phyloP scores from a whole-genome alignment of 1,284 basidiomycete species.

The Trichosporon coremiiforme region DNA sequence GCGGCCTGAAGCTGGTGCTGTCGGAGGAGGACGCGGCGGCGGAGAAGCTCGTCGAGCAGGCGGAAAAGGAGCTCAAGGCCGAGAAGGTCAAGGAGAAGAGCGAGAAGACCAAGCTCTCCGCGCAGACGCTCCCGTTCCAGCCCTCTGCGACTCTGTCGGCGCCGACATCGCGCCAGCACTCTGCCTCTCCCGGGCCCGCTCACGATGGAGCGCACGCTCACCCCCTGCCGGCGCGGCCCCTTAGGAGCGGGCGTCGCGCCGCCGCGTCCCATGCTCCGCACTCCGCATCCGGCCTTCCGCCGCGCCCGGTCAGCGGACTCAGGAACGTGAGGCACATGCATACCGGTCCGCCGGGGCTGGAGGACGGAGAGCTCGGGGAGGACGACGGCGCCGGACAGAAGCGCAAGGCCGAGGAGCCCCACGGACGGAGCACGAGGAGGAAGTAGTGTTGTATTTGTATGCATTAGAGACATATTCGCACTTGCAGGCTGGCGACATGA shows the following conservation, averaged over 20 bases:
- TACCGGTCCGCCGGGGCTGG: conserved; percentile 1
- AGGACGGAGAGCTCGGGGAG: conserved; percentile 9
- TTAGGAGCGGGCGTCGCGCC: conserved; percentile 6
- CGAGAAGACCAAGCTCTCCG: conserved; percentile 6
- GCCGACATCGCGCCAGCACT: conserved; percentile 16
- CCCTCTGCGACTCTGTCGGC: conserved; percentile 12
- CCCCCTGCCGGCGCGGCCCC: conserved; percentile 6
- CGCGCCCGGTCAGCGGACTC: not conserved
- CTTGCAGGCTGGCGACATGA: too few relatives aligned
- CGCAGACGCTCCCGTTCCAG: conserved; percentile 9
- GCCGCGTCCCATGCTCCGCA: not conserved
- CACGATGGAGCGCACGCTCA: not conserved
- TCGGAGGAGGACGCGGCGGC: conserved; percentile 16
- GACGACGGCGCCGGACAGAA: conserved; percentile 2
- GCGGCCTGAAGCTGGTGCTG: conserved; percentile 39
- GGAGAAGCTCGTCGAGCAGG: conserved; percentile 35
- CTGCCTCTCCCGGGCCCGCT: not conserved
- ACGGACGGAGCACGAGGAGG: conserved; percentile 8
- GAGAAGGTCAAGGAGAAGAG: conserved; percentile 11
- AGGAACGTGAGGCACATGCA: conserved; percentile 6
- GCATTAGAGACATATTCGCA: not conserved
- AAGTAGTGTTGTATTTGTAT: conserved; percentile 18
- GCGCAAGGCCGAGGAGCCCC: conserved; percentile 11
- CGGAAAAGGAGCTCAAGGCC: conserved; percentile 32
- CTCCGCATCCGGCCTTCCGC: not conserved